phyloP scores from a whole-genome alignment of 768 basidiomycete genomes.

The Mrakia blollopis region DNA sequence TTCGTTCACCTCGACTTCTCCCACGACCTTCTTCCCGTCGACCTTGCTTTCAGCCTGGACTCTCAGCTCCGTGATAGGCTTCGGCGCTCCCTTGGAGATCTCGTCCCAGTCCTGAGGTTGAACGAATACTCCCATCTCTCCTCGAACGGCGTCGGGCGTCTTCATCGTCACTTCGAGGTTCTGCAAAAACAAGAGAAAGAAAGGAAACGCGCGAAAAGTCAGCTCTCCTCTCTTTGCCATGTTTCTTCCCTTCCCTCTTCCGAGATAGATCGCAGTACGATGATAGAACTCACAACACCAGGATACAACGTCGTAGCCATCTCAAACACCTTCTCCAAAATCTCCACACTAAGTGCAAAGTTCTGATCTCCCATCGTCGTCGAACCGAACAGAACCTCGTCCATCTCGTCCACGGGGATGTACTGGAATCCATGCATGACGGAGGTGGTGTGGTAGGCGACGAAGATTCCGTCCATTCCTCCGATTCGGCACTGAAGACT shows the following conservation, averaged over 20 bases:
- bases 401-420: conserved; percentile 79
- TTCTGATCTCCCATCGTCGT: conserved; percentile 57
- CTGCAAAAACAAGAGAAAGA: conserved; percentile 41
- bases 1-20: conserved; percentile 44
- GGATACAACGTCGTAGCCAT: conserved; percentile 62
- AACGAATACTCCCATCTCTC: conserved; percentile 53
- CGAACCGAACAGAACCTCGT: conserved; percentile 66
- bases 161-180: conserved; percentile 61
- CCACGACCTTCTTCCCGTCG: conserved; percentile 45
- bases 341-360: conserved; percentile 34
- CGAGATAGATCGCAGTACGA: conserved; percentile 6
- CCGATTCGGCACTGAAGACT: conserved; percentile 95
- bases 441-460: conserved; percentile 62
- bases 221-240: background rate
- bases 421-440: conserved; percentile 93
- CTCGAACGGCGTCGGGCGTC: conserved; percentile 48
- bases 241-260: no score
- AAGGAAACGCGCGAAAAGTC: background rate
- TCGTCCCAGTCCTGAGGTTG: conserved; percentile 50
- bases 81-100: conserved; percentile 19
- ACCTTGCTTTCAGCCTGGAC: conserved; percentile 53
- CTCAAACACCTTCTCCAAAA: conserved; percentile 64
- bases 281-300: conserved; percentile 52
- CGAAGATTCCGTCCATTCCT: conserved; percentile 83
- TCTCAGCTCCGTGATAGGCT: conserved; percentile 58